A percentile compares a stretch with the other conserved stretches of the same genome.
Conservation (phyloP, 1,139 yeast genomes). For the Trichomonascaceae sp. region DNA sequence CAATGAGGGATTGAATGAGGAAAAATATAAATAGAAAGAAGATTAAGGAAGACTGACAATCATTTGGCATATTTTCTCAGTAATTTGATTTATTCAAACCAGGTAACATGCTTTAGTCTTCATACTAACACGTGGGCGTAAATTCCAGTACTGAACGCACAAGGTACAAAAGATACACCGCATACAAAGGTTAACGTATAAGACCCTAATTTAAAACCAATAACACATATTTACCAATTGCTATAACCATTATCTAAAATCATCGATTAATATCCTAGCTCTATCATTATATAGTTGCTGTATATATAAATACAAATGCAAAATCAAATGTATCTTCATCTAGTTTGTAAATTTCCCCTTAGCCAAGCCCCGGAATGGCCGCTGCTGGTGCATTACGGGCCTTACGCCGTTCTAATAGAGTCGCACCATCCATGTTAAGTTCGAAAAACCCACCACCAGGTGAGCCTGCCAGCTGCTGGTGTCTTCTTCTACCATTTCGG, state of each 20-base stretch:
- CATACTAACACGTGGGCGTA: background rate
- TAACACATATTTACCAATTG: background rate
- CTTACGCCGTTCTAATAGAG: constrained; percentile 57
- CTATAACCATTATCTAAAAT: background rate
- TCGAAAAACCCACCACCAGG: constrained; percentile 46
- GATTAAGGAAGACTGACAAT: background rate
- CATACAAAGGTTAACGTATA: too few relatives aligned
- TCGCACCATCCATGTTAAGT: constrained; percentile 69
- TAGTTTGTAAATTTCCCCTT: background rate
- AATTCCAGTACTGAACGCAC: background rate
- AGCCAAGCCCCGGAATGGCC: constrained; percentile 4
- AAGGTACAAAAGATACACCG: background rate
- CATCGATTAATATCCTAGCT: background rate
- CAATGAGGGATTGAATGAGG: background rate
- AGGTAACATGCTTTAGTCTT: too few relatives aligned
- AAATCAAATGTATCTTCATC: background rate
- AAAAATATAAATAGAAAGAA: background rate
- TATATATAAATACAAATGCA: background rate
- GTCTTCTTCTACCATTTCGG: constrained; percentile 5
- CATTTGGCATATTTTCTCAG: too few relatives aligned
- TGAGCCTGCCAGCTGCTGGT: constrained; percentile 1
- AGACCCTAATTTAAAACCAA: background rate
- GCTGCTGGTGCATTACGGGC: background rate
- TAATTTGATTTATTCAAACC: too few relatives aligned
- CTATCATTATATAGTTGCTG: background rate